A percentile compares a stretch with the other conserved stretches of the same genome.
Evolutionary conservation across 768 basidiomycete species (phyloP).

Genomic region (Stropharia rugosoannulata): DNA sequence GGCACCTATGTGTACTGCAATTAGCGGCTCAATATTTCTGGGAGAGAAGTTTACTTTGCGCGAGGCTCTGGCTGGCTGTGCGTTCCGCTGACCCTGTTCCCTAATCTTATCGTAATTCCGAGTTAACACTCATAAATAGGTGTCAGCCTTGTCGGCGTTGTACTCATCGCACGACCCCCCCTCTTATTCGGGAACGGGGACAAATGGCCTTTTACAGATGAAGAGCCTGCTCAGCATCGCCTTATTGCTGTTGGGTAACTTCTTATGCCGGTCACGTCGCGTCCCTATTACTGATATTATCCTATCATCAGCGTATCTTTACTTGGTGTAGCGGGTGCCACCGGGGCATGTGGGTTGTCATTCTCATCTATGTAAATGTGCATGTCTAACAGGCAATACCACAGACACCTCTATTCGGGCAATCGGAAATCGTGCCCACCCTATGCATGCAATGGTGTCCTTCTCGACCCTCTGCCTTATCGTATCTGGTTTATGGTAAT

Average conservation of each 20-base stretch:
- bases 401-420: conserved; percentile 48
- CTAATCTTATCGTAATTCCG: not conserved
- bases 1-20: conserved; percentile 60
- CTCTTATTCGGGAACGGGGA: conserved; percentile 60
- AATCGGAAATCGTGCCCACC: conserved; percentile 74
- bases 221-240: conserved; percentile 36
- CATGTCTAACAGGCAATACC: not conserved
- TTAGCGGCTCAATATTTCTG: conserved; percentile 56
- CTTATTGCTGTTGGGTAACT: conserved; percentile 58
- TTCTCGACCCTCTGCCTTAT: conserved; percentile 60
- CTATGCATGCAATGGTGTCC: conserved; percentile 68
- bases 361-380: not conserved
- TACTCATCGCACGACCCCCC: conserved; percentile 78
- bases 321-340: conserved; percentile 62
- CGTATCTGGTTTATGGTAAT: conserved; percentile 33
- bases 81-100: conserved; percentile 11
- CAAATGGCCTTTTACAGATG: conserved; percentile 22
- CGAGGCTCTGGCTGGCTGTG: conserved; percentile 52
- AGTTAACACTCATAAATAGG: conserved; percentile 31
- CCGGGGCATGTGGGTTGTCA: conserved; percentile 63
- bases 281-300: not conserved
- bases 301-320: conserved; percentile 50
- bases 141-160: conserved; percentile 69
- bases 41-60: conserved; percentile 55
- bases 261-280: conserved; percentile 8